Evolutionary conservation across 768 basidiomycete genomes (phyloP).

Genomic region (Boletus insuetus): DNA sequence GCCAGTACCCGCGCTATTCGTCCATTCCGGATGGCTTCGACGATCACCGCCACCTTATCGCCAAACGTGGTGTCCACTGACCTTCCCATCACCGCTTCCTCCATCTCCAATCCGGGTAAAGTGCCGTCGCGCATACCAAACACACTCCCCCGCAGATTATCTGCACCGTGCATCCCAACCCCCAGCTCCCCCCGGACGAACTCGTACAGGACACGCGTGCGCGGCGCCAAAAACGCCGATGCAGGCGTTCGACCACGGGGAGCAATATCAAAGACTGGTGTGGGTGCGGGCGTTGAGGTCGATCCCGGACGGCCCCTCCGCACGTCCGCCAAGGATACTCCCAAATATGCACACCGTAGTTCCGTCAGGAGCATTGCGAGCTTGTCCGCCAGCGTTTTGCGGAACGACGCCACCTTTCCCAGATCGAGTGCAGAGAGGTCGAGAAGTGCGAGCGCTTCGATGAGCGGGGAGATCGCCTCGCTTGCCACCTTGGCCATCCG

Average conservation of each 20-base stretch:
- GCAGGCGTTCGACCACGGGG: constrained; percentile 64
- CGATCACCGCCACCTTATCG: constrained; percentile 68
- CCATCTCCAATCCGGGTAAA: constrained; percentile 43
- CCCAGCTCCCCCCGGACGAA: constrained; percentile 70
- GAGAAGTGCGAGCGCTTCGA: constrained; percentile 42
- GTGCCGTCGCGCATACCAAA: constrained; percentile 44
- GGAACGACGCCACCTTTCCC: constrained; percentile 24
- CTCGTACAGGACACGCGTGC: constrained; percentile 70
- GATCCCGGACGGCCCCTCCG: constrained; percentile 9
- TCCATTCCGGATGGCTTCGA: constrained; percentile 78
- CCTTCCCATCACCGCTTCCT: constrained; percentile 36
- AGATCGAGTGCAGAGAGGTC: constrained; percentile 18
- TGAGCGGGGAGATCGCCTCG: constrained; percentile 55
- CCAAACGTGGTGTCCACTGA: constrained; percentile 56
- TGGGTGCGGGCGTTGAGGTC: constrained; percentile 17
- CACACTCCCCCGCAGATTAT: constrained; percentile 61
- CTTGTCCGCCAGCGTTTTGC: constrained; percentile 12
- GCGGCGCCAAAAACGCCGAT: constrained; percentile 47
- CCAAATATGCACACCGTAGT: constrained; percentile 29
- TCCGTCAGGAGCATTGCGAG: constrained; percentile 25
- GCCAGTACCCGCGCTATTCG: constrained; percentile 59
- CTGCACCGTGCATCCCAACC: constrained; percentile 77
- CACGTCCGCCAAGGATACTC: constrained; percentile 21
- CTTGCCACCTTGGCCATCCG: constrained; percentile 73
- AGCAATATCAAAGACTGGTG: constrained; percentile 42